Conservation (phyloP, 495 filamentous ascomycete species). For the Cairneyella variabilis region DNA sequence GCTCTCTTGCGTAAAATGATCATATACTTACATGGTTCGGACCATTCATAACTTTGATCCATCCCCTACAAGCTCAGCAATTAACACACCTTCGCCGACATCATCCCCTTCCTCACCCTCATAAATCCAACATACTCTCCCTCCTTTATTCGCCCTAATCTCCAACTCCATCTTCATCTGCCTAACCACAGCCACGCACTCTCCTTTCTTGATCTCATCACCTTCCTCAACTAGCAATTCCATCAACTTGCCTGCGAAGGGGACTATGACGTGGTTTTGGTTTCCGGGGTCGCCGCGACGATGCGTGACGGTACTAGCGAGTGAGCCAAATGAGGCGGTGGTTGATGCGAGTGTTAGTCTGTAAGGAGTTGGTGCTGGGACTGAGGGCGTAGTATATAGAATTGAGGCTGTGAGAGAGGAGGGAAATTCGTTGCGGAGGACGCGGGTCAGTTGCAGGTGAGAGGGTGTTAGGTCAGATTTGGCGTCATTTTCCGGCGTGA, state of each 20-base stretch:
- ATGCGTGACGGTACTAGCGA: constrained; percentile 41
- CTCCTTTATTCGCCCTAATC: constrained; percentile 45
- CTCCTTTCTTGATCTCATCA: constrained; percentile 45
- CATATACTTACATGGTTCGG: too few relatives aligned
- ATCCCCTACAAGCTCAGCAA: constrained; percentile 43
- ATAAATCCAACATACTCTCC: constrained; percentile 49
- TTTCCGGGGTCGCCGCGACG: constrained; percentile 48
- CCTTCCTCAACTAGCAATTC: constrained; percentile 54
- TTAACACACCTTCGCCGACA: constrained; percentile 53
- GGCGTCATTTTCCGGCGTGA: constrained; percentile 31
- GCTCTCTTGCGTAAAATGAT: too few relatives aligned
- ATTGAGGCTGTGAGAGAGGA: constrained; percentile 49
- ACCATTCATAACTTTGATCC: constrained; percentile 12
- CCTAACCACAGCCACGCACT: constrained; percentile 57
- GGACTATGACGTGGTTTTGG: constrained; percentile 51
- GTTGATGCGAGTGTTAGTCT: constrained; percentile 44
- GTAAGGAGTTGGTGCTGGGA: constrained; percentile 33
- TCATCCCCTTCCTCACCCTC: constrained; percentile 58
- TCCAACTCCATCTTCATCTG: constrained; percentile 71
- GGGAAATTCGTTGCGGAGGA: constrained; percentile 58
- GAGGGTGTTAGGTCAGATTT: constrained; percentile 21
- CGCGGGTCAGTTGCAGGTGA: constrained; percentile 49
- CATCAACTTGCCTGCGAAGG: constrained; percentile 54
- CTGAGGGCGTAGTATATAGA: constrained; percentile 44
- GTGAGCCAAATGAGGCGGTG: constrained; percentile 42